Evolutionary conservation across 2,329 filamentous ascomycete genomes (phyloP).

Genomic region (Sarocladium brachiariae): DNA sequence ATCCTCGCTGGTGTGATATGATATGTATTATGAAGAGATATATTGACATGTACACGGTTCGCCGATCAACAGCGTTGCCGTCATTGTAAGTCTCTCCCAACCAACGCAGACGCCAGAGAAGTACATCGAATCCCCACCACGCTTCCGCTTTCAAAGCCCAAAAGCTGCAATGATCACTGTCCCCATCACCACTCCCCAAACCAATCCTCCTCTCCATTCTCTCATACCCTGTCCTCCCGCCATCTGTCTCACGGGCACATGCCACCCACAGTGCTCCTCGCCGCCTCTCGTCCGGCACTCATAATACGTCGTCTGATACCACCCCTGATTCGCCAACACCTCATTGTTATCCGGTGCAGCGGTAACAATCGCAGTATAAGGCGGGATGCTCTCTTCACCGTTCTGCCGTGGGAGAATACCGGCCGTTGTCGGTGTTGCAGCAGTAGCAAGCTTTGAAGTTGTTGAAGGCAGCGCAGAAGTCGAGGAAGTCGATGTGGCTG

Average conservation of each 20-base stretch:
- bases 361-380: slow-evolving; percentile 19
- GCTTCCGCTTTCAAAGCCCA: too few species aligned
- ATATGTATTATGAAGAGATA: background rate
- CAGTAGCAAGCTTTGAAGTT: too few species aligned
- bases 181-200: background rate
- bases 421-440: background rate
- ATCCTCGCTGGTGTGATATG: background rate
- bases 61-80: background rate
- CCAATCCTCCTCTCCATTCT: background rate
- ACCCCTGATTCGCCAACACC: slow-evolving; percentile 23
- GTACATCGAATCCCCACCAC: too few species aligned
- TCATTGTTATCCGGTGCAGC: slow-evolving; percentile 24
- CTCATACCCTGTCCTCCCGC: background rate
- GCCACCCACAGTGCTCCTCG: slow-evolving; percentile 29
- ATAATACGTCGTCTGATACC: slow-evolving; percentile 27
- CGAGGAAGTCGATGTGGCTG: background rate
- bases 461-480: background rate
- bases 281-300: slow-evolving; percentile 24
- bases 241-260: slow-evolving; percentile 16
- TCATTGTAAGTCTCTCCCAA: too few species aligned
- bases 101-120: too few species aligned
- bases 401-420: too few species aligned
- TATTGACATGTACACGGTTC: background rate
- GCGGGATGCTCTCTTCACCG: slow-evolving; percentile 17
- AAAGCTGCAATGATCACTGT: background rate